Evolutionary conservation across 2,329 filamentous ascomycete genomes (phyloP).

Genomic region (Rosellinia necatrix): DNA sequence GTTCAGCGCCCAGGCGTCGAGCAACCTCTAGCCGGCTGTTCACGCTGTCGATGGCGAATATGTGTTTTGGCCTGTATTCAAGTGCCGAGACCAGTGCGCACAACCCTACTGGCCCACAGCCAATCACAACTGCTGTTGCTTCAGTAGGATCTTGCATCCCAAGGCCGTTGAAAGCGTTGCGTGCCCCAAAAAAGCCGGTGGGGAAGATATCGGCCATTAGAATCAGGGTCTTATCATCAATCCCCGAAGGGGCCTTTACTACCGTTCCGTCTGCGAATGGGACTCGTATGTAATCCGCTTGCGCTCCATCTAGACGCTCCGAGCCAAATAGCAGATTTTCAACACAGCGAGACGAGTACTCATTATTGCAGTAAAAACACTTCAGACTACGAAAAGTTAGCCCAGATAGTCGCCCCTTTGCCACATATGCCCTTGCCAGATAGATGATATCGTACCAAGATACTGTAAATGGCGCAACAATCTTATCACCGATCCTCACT

Average conservation of each 20-base stretch:
- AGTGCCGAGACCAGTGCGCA: slow-evolving; percentile 80
- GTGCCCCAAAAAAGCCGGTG: slow-evolving; percentile 81
- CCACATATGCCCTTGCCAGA: neutral
- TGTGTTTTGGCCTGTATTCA: slow-evolving; percentile 73
- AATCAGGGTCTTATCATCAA: slow-evolving; percentile 75
- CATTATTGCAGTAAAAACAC: slow-evolving; percentile 85
- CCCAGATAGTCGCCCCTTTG: neutral
- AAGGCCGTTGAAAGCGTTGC: slow-evolving; percentile 73
- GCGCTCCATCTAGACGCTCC: slow-evolving; percentile 71
- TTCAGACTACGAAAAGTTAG: slow-evolving; percentile 52
- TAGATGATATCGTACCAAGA: slow-evolving; percentile 63
- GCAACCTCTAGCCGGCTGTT: slow-evolving; percentile 76
- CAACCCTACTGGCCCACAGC: slow-evolving; percentile 83
- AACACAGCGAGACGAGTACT: slow-evolving; percentile 77
- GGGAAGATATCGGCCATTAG: slow-evolving; percentile 95
- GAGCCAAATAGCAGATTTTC: slow-evolving; percentile 74
- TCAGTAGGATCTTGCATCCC: slow-evolving; percentile 62
- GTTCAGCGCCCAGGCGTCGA: slow-evolving; percentile 75
- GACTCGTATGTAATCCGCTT: slow-evolving; percentile 82
- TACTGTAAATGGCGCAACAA: slow-evolving; percentile 83
- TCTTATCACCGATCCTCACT: slow-evolving; percentile 73
- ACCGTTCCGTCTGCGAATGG: slow-evolving; percentile 81
- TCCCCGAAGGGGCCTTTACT: slow-evolving; percentile 70
- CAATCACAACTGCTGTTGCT: slow-evolving; percentile 77
- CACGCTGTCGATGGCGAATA: slow-evolving; percentile 81